Evolutionary conservation across 108 stramenopile genomes (phyloP).

Genomic region (Cyclotella baltica): DNA sequence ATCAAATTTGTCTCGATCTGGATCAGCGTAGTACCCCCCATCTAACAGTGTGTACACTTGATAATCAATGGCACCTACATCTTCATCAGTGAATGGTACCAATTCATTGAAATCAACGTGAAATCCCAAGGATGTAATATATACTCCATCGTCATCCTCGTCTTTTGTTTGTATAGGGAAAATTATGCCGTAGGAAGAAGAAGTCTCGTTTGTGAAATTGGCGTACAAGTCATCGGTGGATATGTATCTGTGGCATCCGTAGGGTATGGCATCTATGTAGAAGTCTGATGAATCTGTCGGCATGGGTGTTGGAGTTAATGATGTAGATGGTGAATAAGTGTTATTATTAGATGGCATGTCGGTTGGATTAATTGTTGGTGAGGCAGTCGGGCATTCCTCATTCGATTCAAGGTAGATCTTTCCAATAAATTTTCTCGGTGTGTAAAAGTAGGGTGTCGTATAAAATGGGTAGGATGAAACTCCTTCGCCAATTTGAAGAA

Average conservation of each 20-base stretch:
- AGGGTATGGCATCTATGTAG: constrained; percentile 11
- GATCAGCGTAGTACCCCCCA: constrained; percentile 33
- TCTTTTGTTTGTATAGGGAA: constrained; percentile 29
- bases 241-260: constrained; percentile 35
- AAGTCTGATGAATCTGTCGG: neutral
- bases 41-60: constrained; percentile 25
- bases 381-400: constrained; percentile 6
- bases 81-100: neutral
- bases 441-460: constrained; percentile 29
- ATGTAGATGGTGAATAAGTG: neutral
- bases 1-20: constrained; percentile 13
- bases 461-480: constrained; percentile 41
- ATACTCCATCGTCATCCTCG: constrained; percentile 30
- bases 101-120: constrained; percentile 22
- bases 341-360: neutral
- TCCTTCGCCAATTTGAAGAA: constrained; percentile 39
- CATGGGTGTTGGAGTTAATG: neutral
- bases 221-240: constrained; percentile 18
- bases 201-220: constrained; percentile 24
- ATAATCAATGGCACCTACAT: constrained; percentile 10
- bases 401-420: constrained; percentile 9
- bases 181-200: constrained; percentile 30
- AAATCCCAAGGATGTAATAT: constrained; percentile 29
- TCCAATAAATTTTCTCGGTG: constrained; percentile 30
- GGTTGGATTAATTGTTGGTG: constrained; percentile 8